Conservation (phyloP, 2,329 filamentous ascomycete species). For the Diaporthe capsici region DNA sequence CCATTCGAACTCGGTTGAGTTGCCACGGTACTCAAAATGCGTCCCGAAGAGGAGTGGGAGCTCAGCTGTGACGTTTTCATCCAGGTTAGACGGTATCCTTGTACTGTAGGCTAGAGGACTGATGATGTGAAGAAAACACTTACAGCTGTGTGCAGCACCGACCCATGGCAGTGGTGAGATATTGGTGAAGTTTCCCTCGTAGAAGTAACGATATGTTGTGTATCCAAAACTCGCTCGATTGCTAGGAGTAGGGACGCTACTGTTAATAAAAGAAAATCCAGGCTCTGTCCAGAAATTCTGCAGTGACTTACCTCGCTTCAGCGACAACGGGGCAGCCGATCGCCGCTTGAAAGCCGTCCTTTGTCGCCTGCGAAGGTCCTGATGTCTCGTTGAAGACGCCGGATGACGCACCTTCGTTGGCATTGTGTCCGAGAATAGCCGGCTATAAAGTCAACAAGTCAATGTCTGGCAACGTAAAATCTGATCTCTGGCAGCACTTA, state of each 20-base stretch:
- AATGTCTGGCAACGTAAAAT: not conserved
- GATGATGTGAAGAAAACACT: not conserved
- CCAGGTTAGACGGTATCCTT: not conserved
- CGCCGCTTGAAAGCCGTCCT: conserved; percentile 6
- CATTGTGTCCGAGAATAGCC: conserved; percentile 46
- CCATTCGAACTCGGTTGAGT: conserved; percentile 33
- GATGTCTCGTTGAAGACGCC: not conserved
- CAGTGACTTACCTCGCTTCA: not conserved
- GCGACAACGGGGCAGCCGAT: conserved; percentile 10
- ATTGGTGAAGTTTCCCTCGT: conserved; percentile 45
- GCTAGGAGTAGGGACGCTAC: not conserved
- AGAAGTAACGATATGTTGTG: conserved; percentile 43
- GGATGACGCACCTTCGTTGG: conserved; percentile 43
- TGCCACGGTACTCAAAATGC: conserved; percentile 17
- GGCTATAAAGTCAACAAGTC: conserved; percentile 40
- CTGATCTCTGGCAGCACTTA: conserved; percentile 34
- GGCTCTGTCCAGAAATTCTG: rapidly evolving
- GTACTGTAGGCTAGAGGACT: too few relatives aligned
- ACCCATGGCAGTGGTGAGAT: conserved; percentile 44
- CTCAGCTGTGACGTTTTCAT: not conserved
- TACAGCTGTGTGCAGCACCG: conserved; percentile 43
- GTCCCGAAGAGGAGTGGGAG: conserved; percentile 25
- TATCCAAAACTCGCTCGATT: not conserved
- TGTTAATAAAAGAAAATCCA: not conserved
- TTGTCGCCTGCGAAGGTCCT: conserved; percentile 5